These are phyloP conservation scores for Cruciata laevipes DNA, from an alignment of 257 asterid species.

Conservation along the genomic window DNA sequence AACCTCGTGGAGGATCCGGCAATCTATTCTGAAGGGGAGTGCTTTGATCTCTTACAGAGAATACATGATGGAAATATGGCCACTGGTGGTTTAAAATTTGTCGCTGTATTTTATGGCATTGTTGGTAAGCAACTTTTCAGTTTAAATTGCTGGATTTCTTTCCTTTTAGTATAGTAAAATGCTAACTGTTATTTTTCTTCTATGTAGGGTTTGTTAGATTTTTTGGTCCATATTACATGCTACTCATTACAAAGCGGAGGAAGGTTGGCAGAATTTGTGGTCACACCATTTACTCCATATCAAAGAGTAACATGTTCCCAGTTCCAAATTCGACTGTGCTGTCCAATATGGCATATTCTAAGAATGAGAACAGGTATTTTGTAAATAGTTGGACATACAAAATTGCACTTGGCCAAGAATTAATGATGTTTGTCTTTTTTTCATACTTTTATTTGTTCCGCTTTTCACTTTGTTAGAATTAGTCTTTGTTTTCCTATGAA, in stretches of 20 bases:
- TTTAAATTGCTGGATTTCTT: not conserved
- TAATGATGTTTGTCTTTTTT: constrained; percentile 19
- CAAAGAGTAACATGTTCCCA: constrained; percentile 74
- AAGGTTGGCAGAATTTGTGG: constrained; percentile 85
- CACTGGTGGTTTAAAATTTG: constrained; percentile 80
- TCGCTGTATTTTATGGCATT: constrained; percentile 80
- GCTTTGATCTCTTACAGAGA: constrained; percentile 61
- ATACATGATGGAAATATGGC: constrained; percentile 75
- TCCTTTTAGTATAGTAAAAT: not conserved
- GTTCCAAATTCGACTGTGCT: constrained; percentile 54
- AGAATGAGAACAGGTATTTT: constrained; percentile 94
- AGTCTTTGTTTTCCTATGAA: constrained; percentile 21
- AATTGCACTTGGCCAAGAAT: constrained; percentile 31
- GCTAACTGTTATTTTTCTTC: constrained; percentile 1
- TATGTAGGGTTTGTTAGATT: constrained; percentile 71
- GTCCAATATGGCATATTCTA: constrained; percentile 72
- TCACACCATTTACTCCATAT: constrained; percentile 75
- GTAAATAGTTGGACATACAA: constrained; percentile 30
- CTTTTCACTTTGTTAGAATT: constrained; percentile 2
- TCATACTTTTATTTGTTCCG: constrained; percentile 18
- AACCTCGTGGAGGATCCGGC: constrained; percentile 63
- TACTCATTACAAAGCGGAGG: constrained; percentile 75
- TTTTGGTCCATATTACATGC: constrained; percentile 92
- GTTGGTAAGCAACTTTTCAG: constrained; percentile 48
- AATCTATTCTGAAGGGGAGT: constrained; percentile 57